Conservation (phyloP, 371 early-diverging fungal species). For the Syncephalastrum monosporum region DNA sequence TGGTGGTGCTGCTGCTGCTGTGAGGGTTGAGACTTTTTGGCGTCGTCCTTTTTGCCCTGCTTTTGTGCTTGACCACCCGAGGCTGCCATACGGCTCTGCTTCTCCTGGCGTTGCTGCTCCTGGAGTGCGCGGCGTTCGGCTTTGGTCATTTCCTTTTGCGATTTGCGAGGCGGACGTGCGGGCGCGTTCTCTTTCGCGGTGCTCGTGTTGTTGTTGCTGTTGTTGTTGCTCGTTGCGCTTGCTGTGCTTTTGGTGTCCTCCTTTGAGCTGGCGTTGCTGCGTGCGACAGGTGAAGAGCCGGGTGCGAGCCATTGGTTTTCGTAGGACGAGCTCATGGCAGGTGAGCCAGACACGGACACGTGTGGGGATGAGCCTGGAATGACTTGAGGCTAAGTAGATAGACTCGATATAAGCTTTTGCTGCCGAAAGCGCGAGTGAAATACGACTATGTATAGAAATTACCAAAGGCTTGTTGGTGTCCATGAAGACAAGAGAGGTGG, state of each 20-base stretch:
- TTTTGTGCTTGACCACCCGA: constrained; percentile 19
- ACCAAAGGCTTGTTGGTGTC: no score
- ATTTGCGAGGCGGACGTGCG: constrained; percentile 32
- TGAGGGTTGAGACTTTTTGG: constrained; percentile 30
- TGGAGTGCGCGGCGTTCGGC: constrained; percentile 85
- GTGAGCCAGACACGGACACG: constrained; percentile 8
- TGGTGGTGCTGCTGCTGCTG: constrained; percentile 31
- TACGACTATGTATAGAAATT: no score
- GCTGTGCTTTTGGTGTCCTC: constrained; percentile 10
- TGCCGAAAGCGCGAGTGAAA: no score
- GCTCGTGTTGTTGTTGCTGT: background rate
- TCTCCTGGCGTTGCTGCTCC: constrained; percentile 76
- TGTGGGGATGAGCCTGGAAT: constrained; percentile 11
- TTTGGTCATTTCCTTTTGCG: constrained; percentile 81
- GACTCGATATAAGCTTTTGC: no score
- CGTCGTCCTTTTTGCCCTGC: constrained; percentile 1
- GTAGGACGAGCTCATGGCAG: constrained; percentile 21
- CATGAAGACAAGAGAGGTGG: no score
- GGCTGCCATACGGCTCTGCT: constrained; percentile 57
- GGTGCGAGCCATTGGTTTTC: constrained; percentile 21
- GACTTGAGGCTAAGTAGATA: constrained; percentile 10
- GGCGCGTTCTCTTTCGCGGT: background rate
- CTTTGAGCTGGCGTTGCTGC: background rate
- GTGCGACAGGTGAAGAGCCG: constrained; percentile 2
- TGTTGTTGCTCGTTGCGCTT: background rate